Evolutionary conservation across 1,139 yeast genomes (phyloP).

Genomic region (Torulaspora pretoriensis): DNA sequence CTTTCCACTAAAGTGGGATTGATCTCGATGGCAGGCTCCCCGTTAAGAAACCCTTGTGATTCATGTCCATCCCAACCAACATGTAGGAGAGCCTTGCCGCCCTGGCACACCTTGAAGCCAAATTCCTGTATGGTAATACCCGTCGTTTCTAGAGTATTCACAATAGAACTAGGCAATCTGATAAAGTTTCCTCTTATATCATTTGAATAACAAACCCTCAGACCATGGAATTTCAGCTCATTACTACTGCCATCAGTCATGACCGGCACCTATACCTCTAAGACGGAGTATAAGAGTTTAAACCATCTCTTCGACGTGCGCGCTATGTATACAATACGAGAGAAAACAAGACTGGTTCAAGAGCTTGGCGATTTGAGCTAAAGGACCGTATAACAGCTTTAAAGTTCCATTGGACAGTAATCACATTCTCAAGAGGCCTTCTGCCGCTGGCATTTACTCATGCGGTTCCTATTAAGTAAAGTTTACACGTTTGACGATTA

Average conservation of each 20-base stretch:
- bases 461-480: no score
- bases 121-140: conserved; percentile 26
- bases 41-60: conserved; percentile 36
- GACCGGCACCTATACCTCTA: not conserved
- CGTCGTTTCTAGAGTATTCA: conserved; percentile 23
- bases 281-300: not conserved
- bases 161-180: conserved; percentile 27
- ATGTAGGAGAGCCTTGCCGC: conserved; percentile 34
- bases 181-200: conserved; percentile 30
- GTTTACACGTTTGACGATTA: no score
- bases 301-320: not conserved
- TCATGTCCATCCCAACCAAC: conserved; percentile 85
- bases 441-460: no score
- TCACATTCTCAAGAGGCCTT: no score
- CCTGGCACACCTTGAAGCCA: conserved; percentile 21
- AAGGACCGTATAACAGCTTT: no score
- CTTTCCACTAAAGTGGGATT: conserved; percentile 52
- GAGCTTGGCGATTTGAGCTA: no score
- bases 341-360: no score
- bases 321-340: not conserved
- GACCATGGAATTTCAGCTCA: conserved; percentile 15
- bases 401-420: no score
- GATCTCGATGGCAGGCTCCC: conserved; percentile 43
- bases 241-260: conserved; percentile 12
- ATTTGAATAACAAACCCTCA: conserved; percentile 17